These are phyloP conservation scores for Kodamaea fungicola DNA, from an alignment of 1,139 yeast genomes.

Conservation along the genomic window DNA sequence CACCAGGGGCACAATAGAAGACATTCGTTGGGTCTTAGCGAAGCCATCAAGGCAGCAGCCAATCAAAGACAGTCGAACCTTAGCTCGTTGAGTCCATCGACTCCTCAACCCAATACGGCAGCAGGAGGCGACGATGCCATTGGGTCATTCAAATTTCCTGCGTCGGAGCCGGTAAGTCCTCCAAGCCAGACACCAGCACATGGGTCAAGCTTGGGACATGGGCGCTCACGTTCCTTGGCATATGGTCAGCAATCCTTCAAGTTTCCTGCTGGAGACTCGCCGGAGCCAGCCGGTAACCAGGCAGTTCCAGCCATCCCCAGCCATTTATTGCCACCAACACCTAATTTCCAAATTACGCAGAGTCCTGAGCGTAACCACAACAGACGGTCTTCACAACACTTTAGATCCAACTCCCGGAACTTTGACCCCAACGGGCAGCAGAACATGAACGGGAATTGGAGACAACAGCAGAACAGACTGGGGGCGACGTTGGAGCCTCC, in stretches of 20 bases:
- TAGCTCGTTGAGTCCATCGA: constrained; percentile 35
- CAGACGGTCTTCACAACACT: constrained; percentile 48
- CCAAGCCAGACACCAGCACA: constrained; percentile 10
- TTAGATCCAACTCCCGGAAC: constrained; percentile 55
- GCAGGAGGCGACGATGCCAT: constrained; percentile 16
- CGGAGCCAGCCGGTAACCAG: neutral
- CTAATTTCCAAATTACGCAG: constrained; percentile 37
- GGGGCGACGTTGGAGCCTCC: constrained; percentile 46
- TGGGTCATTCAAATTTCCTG: constrained; percentile 36
- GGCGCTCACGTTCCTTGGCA: constrained; percentile 37
- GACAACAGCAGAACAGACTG: constrained; percentile 34
- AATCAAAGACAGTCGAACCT: constrained; percentile 61
- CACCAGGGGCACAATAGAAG: constrained; percentile 76
- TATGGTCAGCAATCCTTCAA: constrained; percentile 45
- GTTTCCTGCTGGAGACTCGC: constrained; percentile 32
- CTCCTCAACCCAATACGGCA: constrained; percentile 11
- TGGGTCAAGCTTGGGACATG: constrained; percentile 19
- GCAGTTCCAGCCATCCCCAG: constrained; percentile 1
- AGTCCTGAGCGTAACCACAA: constrained; percentile 45
- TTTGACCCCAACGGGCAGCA: constrained; percentile 42
- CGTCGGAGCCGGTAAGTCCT: constrained; percentile 13
- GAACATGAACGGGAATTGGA: constrained; percentile 64
- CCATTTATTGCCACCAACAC: constrained; percentile 43
- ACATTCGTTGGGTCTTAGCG: constrained; percentile 87
- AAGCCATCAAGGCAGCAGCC: constrained; percentile 97